Conservation (phyloP, 208 protist genomes). For the Crithidia fasciculata region DNA sequence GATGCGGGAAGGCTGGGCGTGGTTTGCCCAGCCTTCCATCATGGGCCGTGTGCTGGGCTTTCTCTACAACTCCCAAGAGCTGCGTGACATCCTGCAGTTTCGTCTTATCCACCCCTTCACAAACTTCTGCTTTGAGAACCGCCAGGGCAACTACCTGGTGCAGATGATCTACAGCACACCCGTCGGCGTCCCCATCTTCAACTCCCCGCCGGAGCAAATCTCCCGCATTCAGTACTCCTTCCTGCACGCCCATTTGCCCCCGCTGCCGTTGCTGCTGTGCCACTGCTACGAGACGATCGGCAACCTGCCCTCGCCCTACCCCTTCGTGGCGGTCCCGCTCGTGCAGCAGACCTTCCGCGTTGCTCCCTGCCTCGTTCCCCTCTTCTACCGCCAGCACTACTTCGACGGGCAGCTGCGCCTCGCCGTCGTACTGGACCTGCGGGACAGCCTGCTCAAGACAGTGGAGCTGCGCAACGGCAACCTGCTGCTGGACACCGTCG, state of each 20-base stretch:
- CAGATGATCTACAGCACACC: constrained; percentile 57
- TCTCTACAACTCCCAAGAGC: constrained; percentile 35
- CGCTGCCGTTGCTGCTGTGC: constrained; percentile 64
- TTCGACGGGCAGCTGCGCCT: constrained; percentile 52
- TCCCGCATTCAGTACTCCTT: constrained; percentile 63
- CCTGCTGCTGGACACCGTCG: constrained; percentile 44
- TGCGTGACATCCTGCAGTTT: constrained; percentile 54
- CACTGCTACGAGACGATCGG: constrained; percentile 67
- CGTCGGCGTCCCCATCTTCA: constrained; percentile 44
- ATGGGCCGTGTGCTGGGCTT: constrained; percentile 40
- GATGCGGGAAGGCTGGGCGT: constrained; percentile 31
- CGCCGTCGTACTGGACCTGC: constrained; percentile 61
- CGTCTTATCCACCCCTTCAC: constrained; percentile 57
- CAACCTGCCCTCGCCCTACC: constrained; percentile 59
- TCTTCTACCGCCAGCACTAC: constrained; percentile 64
- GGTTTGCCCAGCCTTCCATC: constrained; percentile 41
- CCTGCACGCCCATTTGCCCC: constrained; percentile 42
- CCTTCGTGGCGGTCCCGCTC: constrained; percentile 54
- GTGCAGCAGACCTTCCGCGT: constrained; percentile 66
- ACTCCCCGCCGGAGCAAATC: constrained; percentile 34
- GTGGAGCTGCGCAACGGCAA: constrained; percentile 56
- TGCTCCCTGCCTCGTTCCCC: constrained; percentile 43
- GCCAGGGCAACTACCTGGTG: constrained; percentile 53
- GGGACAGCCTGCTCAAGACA: constrained; percentile 62
- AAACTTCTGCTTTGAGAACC: constrained; percentile 60